A percentile compares a stretch with the other conserved stretches of the same genome.
Conservation (phyloP, 83 land plant species). For the Diphasiastrum complanatum region DNA sequence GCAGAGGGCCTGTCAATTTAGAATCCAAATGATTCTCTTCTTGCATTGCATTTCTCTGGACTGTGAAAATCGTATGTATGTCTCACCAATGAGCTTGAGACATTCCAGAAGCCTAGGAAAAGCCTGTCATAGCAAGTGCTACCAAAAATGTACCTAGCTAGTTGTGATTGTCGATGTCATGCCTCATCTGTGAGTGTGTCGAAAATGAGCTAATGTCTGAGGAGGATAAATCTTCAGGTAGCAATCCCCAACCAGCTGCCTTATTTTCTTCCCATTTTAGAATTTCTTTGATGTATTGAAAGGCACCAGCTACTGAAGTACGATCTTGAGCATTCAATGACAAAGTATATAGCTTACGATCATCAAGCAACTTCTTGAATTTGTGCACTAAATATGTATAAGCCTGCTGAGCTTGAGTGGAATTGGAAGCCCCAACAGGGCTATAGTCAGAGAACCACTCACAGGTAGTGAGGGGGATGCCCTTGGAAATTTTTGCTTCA, state of each 20-base stretch:
- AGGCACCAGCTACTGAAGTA: slow-evolving; percentile 48
- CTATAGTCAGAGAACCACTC: slow-evolving; percentile 79
- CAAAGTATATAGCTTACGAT: slow-evolving; percentile 42
- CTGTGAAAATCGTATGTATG: too few relatives aligned
- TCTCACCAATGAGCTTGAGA: too few relatives aligned
- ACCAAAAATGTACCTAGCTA: too few relatives aligned
- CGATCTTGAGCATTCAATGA: slow-evolving; percentile 45
- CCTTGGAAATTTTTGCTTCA: slow-evolving; percentile 55
- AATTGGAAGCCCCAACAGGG: slow-evolving; percentile 49
- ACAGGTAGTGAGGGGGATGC: slow-evolving; percentile 46
- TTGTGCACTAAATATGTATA: slow-evolving; percentile 73
- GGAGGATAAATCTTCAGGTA: slow-evolving; percentile 63
- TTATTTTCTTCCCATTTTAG: slow-evolving; percentile 81
- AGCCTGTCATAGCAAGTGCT: too few relatives aligned
- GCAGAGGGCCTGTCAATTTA: too few relatives aligned
- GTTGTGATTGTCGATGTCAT: too few relatives aligned
- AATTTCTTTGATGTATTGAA: slow-evolving; percentile 69
- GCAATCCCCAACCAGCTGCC: slow-evolving; percentile 43
- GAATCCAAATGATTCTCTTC: too few relatives aligned
- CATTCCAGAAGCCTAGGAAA: too few relatives aligned
- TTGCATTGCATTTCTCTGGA: too few relatives aligned
- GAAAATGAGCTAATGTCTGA: slow-evolving; percentile 82
- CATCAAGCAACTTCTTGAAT: slow-evolving; percentile 53
- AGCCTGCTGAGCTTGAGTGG: slow-evolving; percentile 62
- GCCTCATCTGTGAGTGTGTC: too few relatives aligned